A percentile compares a stretch with the other conserved stretches of the same genome.
These are phyloP conservation scores for Boletus reticulatus DNA, from an alignment of 768 basidiomycete species.

Conservation along the genomic window DNA sequence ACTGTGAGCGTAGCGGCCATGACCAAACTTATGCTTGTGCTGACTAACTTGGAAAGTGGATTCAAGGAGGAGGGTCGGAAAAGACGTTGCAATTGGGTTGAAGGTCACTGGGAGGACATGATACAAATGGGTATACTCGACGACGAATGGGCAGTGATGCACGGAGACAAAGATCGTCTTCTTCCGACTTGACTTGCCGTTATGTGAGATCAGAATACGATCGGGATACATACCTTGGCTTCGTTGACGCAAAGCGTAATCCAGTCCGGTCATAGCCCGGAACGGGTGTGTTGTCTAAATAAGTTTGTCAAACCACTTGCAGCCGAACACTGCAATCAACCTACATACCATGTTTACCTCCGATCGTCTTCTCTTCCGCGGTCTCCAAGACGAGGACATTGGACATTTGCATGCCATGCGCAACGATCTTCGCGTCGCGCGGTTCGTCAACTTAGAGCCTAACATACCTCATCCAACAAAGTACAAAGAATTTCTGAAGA, in stretches of 20 bases:
- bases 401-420: slow-evolving; percentile 2
- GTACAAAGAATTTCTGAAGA: slow-evolving; percentile 4
- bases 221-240: too few relatives aligned
- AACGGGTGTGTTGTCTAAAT: too few relatives aligned
- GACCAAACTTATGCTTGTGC: neutral
- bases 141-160: slow-evolving; percentile 15
- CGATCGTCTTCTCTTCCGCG: slow-evolving; percentile 9
- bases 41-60: slow-evolving; percentile 23
- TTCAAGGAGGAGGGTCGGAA: slow-evolving; percentile 21
- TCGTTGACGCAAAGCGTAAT: too few relatives aligned
- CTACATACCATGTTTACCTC: slow-evolving; percentile 4
- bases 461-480: slow-evolving; percentile 3
- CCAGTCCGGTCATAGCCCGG: too few relatives aligned
- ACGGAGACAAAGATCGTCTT: neutral
- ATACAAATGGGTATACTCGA: slow-evolving; percentile 1
- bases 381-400: slow-evolving; percentile 5
- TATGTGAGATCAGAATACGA: too few relatives aligned
- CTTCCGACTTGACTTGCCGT: too few relatives aligned
- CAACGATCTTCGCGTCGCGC: slow-evolving; percentile 5
- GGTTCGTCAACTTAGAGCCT: slow-evolving; percentile 5
- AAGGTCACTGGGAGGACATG: slow-evolving; percentile 32
- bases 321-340: too few relatives aligned
- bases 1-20: slow-evolving; percentile 18
- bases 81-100: slow-evolving; percentile 29
- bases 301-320: too few relatives aligned